Conservation (phyloP, 441 rosid genomes). For the Adansonia rubrostipa region DNA sequence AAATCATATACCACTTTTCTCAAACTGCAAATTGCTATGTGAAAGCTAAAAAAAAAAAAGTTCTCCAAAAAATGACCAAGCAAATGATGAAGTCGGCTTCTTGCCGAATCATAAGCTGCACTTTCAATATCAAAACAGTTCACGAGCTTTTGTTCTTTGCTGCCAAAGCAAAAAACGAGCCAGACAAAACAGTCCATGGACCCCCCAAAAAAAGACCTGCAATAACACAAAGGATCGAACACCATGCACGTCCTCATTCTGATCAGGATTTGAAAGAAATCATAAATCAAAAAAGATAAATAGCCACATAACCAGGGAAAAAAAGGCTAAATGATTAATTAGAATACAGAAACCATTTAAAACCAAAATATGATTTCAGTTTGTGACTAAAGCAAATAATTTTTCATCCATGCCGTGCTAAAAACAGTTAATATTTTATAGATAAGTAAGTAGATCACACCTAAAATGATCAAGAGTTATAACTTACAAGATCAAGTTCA, state of each 20-base stretch:
- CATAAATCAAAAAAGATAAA: not conserved
- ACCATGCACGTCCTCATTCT: not conserved
- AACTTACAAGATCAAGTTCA: slow-evolving; percentile 2
- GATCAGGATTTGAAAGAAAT: not conserved
- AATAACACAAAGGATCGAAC: slow-evolving; percentile 22
- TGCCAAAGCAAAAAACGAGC: slow-evolving; percentile 28
- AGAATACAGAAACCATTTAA: not conserved
- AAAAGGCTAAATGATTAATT: not conserved
- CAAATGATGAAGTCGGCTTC: slow-evolving; percentile 27
- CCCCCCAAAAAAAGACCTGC: slow-evolving; percentile 37
- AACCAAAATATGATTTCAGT: not conserved
- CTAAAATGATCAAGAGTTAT: not conserved
- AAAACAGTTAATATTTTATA: not conserved
- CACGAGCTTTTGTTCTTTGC: slow-evolving; percentile 32
- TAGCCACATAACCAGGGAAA: not conserved
- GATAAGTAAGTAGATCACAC: not conserved
- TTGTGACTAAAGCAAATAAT: not conserved
- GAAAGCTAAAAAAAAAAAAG: not conserved
- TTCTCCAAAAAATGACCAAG: not conserved
- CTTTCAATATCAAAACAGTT: slow-evolving; percentile 11
- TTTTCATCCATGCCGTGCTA: not conserved
- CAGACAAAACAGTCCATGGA: slow-evolving; percentile 2
- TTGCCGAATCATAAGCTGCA: slow-evolving; percentile 28
- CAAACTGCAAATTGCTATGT: slow-evolving; percentile 18
- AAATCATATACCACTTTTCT: slow-evolving; percentile 36